Conservation (phyloP, 371 early-diverging fungal genomes). For the Saksenaea oblongispora region DNA sequence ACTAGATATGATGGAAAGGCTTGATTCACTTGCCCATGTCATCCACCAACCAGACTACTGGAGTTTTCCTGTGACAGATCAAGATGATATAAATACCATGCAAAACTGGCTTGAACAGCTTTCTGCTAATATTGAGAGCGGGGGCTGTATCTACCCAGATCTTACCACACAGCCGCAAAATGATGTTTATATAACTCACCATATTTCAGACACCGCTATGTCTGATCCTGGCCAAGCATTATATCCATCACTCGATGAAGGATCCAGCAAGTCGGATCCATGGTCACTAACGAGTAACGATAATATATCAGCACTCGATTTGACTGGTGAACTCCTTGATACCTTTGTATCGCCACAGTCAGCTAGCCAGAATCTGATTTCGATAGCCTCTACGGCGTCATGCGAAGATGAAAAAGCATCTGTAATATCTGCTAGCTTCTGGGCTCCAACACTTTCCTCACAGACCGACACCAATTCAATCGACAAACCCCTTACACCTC, state of each 20-base stretch:
- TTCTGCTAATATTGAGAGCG: slow-evolving; percentile 44
- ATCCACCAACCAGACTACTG: slow-evolving; percentile 26
- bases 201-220: slow-evolving; percentile 8
- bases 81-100: slow-evolving; percentile 41
- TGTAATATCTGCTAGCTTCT: slow-evolving; percentile 3
- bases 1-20: slow-evolving; percentile 51
- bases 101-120: slow-evolving; percentile 54
- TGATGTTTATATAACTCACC: background rate
- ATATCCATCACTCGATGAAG: slow-evolving; percentile 4
- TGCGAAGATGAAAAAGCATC: background rate
- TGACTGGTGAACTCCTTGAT: slow-evolving; percentile 9
- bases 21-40: slow-evolving; percentile 40
- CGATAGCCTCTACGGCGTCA: background rate
- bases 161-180: slow-evolving; percentile 13
- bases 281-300: background rate
- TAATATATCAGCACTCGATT: background rate
- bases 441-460: slow-evolving; percentile 13
- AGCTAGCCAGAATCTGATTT: background rate
- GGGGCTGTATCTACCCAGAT: slow-evolving; percentile 26
- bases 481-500: background rate
- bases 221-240: background rate
- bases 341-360: background rate
- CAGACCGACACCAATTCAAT: background rate
- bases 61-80: slow-evolving; percentile 36
- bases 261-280: background rate